Percentiles rank a stretch among this genome's conserved stretches.
These are phyloP conservation scores for Hypsizygus marmoreus DNA, from an alignment of 768 basidiomycete genomes.

Conservation along the genomic window DNA sequence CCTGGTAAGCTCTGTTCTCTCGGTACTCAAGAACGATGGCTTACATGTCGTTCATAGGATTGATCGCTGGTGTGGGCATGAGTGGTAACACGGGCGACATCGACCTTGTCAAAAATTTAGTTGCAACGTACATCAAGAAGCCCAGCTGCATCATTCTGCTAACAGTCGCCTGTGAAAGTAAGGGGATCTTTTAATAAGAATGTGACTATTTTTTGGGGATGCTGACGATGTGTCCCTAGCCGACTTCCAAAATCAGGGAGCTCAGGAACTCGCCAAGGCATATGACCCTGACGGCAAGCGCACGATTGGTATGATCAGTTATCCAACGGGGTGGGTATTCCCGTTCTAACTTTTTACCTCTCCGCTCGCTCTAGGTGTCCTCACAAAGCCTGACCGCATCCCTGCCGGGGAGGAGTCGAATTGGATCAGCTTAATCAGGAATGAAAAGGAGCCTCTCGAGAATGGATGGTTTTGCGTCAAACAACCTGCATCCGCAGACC, in stretches of 20 bases:
- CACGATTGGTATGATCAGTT: slow-evolving; percentile 58
- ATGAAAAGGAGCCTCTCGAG: slow-evolving; percentile 50
- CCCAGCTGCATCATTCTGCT: slow-evolving; percentile 65
- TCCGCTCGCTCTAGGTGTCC: slow-evolving; percentile 47
- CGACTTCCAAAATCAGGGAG: slow-evolving; percentile 81
- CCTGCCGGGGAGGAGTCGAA: slow-evolving; percentile 50
- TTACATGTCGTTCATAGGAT: slow-evolving; percentile 33
- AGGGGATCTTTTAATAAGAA: slow-evolving; percentile 16
- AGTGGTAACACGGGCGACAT: slow-evolving; percentile 58
- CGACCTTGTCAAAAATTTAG: slow-evolving; percentile 58
- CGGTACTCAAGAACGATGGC: too few species aligned
- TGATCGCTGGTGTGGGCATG: slow-evolving; percentile 57
- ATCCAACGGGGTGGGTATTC: background rate
- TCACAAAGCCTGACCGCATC: slow-evolving; percentile 76
- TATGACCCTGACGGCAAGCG: slow-evolving; percentile 64
- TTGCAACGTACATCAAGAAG: slow-evolving; percentile 57
- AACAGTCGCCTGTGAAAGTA: slow-evolving; percentile 67
- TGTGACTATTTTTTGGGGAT: background rate
- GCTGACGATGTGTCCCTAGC: slow-evolving; percentile 39
- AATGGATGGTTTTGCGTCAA: slow-evolving; percentile 66
- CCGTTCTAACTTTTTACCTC: background rate
- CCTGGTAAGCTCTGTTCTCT: slow-evolving; percentile 42
- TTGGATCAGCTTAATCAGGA: slow-evolving; percentile 61
- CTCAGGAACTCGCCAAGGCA: slow-evolving; percentile 61
- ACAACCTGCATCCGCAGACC: slow-evolving; percentile 51